phyloP scores from a whole-genome alignment of 139 green algal species.

The Micractinium sp. region DNA sequence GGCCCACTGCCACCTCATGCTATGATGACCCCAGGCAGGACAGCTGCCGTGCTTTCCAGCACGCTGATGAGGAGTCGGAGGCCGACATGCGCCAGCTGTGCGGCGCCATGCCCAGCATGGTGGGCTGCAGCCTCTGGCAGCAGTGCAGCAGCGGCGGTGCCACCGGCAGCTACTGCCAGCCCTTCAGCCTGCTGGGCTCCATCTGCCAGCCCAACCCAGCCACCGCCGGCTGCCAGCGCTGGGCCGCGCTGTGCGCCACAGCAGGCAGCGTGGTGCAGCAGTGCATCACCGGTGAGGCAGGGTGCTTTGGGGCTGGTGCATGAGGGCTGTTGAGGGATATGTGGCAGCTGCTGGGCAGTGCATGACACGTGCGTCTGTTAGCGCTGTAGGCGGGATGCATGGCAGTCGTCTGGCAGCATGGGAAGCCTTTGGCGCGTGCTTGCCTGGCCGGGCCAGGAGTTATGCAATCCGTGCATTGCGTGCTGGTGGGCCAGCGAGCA shows the following conservation, averaged over 20 bases:
- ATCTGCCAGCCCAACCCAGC: conserved; percentile 32
- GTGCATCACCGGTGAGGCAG: conserved; percentile 22
- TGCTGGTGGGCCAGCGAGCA: too few relatives aligned
- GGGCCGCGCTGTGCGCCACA: conserved; percentile 36
- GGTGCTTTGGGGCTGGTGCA: too few relatives aligned
- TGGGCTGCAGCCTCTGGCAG: conserved; percentile 40
- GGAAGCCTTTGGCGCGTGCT: too few relatives aligned
- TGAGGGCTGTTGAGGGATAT: neutral
- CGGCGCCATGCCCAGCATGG: conserved; percentile 34
- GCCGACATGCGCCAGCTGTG: conserved; percentile 32
- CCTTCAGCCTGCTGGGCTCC: conserved; percentile 34
- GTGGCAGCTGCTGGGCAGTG: neutral
- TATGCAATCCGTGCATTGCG: too few relatives aligned
- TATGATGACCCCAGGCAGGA: conserved; percentile 19
- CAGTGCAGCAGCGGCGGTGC: conserved; percentile 4
- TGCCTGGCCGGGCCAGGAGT: too few relatives aligned
- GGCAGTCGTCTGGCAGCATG: neutral
- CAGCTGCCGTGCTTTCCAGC: conserved; percentile 18
- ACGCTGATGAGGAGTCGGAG: neutral
- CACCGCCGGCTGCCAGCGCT: conserved; percentile 34
- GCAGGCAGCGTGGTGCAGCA: conserved; percentile 33
- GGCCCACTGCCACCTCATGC: neutral
- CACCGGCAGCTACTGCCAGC: conserved; percentile 32
- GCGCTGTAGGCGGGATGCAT: neutral
- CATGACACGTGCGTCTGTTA: neutral